Evolutionary conservation across 2,329 filamentous ascomycete genomes (phyloP).

Genomic region (Pseudomassariella vexata): DNA sequence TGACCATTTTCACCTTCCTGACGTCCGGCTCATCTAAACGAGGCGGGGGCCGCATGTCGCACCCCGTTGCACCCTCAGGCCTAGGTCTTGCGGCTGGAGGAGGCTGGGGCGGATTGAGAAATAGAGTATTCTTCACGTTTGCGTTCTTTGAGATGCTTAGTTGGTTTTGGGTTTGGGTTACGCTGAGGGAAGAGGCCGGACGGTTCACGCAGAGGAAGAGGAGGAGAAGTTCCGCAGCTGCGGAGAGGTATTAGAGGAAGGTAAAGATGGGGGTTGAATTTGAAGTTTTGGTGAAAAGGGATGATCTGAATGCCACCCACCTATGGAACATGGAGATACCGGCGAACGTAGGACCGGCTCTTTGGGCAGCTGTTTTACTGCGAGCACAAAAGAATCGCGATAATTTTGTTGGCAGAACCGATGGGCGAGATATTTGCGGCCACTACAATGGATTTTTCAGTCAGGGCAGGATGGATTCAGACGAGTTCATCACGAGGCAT

Average conservation of each 20-base stretch:
- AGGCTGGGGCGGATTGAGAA: slow-evolving; percentile 67
- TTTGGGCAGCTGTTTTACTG: too few relatives aligned
- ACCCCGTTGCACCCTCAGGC: slow-evolving; percentile 29
- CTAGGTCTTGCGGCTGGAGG: slow-evolving; percentile 29
- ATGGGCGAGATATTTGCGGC: too few relatives aligned
- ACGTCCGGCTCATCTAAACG: slow-evolving; percentile 29
- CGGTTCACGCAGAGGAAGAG: slow-evolving; percentile 34
- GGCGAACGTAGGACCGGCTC: too few relatives aligned
- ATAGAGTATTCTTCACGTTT: slow-evolving; percentile 79
- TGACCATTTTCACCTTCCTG: slow-evolving; percentile 48
- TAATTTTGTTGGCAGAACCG: too few relatives aligned
- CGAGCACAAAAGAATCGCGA: too few relatives aligned
- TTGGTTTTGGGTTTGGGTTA: slow-evolving; percentile 84
- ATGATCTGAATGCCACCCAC: too few relatives aligned
- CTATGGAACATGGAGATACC: too few relatives aligned
- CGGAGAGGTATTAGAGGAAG: slow-evolving; percentile 1
- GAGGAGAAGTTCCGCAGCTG: slow-evolving; percentile 19
- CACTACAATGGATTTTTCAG: too few relatives aligned
- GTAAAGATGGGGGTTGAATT: neutral
- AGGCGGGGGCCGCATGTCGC: slow-evolving; percentile 29
- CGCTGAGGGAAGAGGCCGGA: slow-evolving; percentile 58
- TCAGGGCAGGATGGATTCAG: too few relatives aligned
- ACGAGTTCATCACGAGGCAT: too few relatives aligned
- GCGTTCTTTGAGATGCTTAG: slow-evolving; percentile 75
- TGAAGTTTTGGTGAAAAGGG: neutral